Base-by-base conservation (phyloP, 2,329 filamentous ascomycete genomes). In the Zymoseptoria passerinii region DNA sequence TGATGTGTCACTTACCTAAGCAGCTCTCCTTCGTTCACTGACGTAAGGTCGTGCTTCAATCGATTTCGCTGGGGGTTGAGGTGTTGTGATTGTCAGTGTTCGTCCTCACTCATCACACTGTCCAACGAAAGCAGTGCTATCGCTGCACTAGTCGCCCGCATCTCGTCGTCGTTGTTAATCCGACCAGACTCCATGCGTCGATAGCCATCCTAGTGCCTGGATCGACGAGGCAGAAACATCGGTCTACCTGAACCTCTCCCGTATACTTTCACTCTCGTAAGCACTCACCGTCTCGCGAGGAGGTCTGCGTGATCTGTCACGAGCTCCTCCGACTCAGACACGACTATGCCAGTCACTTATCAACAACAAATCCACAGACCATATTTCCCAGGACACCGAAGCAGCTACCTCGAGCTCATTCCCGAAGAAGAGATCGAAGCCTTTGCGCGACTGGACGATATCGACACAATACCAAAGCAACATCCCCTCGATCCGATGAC, bases 331-430 rank as follows among this genome's bases (percentile, higher is more conserved):
- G 27, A n/a, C 49, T 51, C 20, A 23, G 19, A 51, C 18, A 16
- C 35, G 35, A 50, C 23, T 18, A 65, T 65, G 63, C 57, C 61
- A 56, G 59, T 65, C 49, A 66, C 58, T 52, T 61, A 63, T 48
- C 59, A 58, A 28, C 54, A 52, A 20, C 55, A 63, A 48, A 56
- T 67, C 35, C 58, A 63, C 52, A 62, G 66, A 40, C 64, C 67
- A 1, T 67, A 64, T 58, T 69, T 63, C 56, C 57, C 63, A 23
- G 68, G 68, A 44, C 66, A 67, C 54, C 58, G 62, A 27, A 65
- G 60, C 50, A 61, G 54, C 52, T 70, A 70, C 55, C 65, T 70
- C 28, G 67, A 67, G 23, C 58, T 67, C 56, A 66, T 70, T 52
- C 62, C 63, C 53, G 67, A 69, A 58, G 64, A 67, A 55, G 67